phyloP scores from a whole-genome alignment of 1,284 basidiomycete genomes.

The Sphaerobolus stellatus region DNA sequence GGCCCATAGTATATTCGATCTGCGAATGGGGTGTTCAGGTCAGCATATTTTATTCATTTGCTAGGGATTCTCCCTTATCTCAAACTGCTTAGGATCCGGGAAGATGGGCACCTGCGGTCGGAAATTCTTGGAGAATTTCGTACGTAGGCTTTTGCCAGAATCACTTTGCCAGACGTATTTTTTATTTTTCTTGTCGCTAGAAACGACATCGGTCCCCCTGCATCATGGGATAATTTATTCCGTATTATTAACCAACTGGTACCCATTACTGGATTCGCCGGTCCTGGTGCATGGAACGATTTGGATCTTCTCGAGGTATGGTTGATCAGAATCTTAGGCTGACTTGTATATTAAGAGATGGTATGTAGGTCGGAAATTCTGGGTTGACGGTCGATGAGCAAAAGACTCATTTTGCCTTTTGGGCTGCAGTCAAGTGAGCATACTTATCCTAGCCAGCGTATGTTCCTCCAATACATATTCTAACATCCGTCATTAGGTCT shows the following conservation, averaged over 20 bases:
- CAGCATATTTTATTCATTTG: background rate
- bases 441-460: background rate
- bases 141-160: constrained; percentile 19
- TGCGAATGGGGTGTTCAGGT: constrained; percentile 53
- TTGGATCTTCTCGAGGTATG: constrained; percentile 48
- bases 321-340: background rate
- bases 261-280: constrained; percentile 46
- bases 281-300: constrained; percentile 46
- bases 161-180: background rate
- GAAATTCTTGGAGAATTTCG: constrained; percentile 52
- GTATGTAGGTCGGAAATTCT: constrained; percentile 33
- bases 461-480: background rate
- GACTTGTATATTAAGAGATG: background rate
- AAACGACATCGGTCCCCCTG: constrained; percentile 49
- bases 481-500: constrained; percentile 37
- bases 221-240: constrained; percentile 46
- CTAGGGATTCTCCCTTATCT: background rate
- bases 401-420: constrained; percentile 50
- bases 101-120: constrained; percentile 45
- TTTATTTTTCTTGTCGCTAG: constrained; percentile 23
- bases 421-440: constrained; percentile 44
- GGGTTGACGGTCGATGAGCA: constrained; percentile 44
- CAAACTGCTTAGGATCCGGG: constrained; percentile 36
- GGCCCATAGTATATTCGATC: constrained; percentile 51
- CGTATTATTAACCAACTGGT: constrained; percentile 52